These are phyloP conservation scores for Trametes cinnabarina DNA, from an alignment of 768 basidiomycete species.

Conservation along the genomic window DNA sequence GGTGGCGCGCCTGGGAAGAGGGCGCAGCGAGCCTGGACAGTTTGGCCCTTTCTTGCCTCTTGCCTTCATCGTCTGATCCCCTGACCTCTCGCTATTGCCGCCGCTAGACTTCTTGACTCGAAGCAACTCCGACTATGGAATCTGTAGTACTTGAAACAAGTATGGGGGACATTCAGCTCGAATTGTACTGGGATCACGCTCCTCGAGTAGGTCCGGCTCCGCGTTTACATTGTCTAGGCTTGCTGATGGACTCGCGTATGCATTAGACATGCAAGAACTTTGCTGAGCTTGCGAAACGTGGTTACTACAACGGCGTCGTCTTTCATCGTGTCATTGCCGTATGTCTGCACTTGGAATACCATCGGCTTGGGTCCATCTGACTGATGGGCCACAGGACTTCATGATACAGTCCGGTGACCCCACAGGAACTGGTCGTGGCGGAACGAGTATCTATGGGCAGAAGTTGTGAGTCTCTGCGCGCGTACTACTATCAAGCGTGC, in stretches of 20 bases:
- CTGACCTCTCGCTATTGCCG: constrained; percentile 13
- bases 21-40: background rate
- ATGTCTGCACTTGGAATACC: constrained; percentile 23
- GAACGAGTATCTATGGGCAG: constrained; percentile 84
- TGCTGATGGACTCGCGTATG: constrained; percentile 20
- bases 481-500: background rate
- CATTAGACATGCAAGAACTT: constrained; percentile 93
- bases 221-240: background rate
- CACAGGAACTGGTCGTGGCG: constrained; percentile 91
- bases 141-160: constrained; percentile 80
- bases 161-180: constrained; percentile 83
- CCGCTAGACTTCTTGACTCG: background rate
- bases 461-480: constrained; percentile 61
- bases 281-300: constrained; percentile 81
- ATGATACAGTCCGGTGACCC: constrained; percentile 98
- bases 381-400: constrained; percentile 62
- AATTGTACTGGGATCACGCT: constrained; percentile 92
- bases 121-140: constrained; percentile 28
- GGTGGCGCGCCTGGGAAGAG: constrained; percentile 12
- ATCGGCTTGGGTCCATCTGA: background rate
- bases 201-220: constrained; percentile 49
- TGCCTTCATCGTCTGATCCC: constrained; percentile 13
- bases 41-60: constrained; percentile 1
- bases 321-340: constrained; percentile 94
- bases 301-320: constrained; percentile 87